phyloP scores from a whole-genome alignment of 805 yeast genomes.

The Kodamaea nitidulidarum region DNA sequence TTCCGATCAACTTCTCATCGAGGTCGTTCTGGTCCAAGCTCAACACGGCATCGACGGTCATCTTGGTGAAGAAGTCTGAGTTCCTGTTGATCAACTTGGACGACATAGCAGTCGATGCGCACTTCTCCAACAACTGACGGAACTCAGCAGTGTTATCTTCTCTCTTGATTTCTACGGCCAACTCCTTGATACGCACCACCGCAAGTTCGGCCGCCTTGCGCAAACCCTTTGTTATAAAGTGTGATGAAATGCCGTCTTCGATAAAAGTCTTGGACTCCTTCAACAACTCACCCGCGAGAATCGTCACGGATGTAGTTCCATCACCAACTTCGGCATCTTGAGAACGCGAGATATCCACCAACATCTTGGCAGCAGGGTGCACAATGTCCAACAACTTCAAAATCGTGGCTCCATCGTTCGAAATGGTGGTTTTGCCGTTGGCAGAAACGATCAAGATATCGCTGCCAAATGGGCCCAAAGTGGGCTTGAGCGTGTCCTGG shows the following conservation, averaged over 20 bases:
- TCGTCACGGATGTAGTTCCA: slow-evolving; percentile 95
- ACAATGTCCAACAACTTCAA: slow-evolving; percentile 88
- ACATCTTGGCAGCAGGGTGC: slow-evolving; percentile 96
- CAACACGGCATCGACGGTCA: slow-evolving; percentile 95
- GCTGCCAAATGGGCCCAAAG: slow-evolving; percentile 96
- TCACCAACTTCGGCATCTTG: slow-evolving; percentile 99
- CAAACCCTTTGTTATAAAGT: slow-evolving; percentile 81
- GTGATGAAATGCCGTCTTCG: slow-evolving; percentile 95
- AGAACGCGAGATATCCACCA: slow-evolving; percentile 90
- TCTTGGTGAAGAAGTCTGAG: slow-evolving; percentile 83
- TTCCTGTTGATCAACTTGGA: slow-evolving; percentile 88
- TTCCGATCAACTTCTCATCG: slow-evolving; percentile 88
- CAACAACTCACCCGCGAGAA: slow-evolving; percentile 89
- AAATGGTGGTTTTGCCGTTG: slow-evolving; percentile 85
- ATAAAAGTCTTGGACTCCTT: slow-evolving; percentile 87
- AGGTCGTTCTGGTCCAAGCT: slow-evolving; percentile 79
- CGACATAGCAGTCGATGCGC: slow-evolving; percentile 97
- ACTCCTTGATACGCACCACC: slow-evolving; percentile 63
- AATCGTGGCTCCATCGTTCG: slow-evolving; percentile 98
- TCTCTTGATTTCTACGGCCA: slow-evolving; percentile 65
- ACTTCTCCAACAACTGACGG: slow-evolving; percentile 76
- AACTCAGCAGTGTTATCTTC: slow-evolving; percentile 46
- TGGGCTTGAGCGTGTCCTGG: slow-evolving; percentile 91
- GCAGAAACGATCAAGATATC: slow-evolving; percentile 86
- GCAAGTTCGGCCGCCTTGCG: slow-evolving; percentile 79